Percentiles rank a stretch among this genome's conserved stretches.
Conservation (phyloP, 164 flowering plant species). For the Dillenia suffruticosa region DNA sequence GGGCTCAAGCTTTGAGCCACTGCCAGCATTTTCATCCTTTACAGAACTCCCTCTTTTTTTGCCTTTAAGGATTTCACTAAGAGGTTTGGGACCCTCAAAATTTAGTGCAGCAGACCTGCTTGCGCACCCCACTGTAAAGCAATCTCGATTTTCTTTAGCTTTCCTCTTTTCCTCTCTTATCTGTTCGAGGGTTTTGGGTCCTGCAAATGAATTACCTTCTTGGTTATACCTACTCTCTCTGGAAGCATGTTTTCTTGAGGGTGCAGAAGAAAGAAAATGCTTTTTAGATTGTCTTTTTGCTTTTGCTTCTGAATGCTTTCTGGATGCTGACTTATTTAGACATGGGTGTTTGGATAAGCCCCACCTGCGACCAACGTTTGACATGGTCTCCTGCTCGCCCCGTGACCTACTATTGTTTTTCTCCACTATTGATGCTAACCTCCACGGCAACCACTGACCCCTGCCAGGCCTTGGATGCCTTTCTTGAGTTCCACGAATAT, state of each 20-base stretch:
- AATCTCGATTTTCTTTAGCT: conserved; percentile 20
- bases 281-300: conserved; percentile 15
- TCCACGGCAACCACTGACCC: conserved; percentile 16
- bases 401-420: conserved; percentile 16
- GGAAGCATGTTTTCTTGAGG: conserved; percentile 15
- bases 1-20: conserved; percentile 6
- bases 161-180: conserved; percentile 55
- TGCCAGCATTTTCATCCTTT: conserved; percentile 7
- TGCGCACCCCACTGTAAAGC: conserved; percentile 5
- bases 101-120: conserved; percentile 10
- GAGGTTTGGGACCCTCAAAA: conserved; percentile 57
- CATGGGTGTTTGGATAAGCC: conserved; percentile 17
- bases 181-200: conserved; percentile 61
- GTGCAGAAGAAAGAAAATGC: conserved; percentile 18
- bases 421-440: conserved; percentile 33
- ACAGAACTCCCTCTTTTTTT: conserved; percentile 22
- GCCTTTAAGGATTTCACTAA: conserved; percentile 46
- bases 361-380: conserved; percentile 5
- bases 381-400: conserved; percentile 10
- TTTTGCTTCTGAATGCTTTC: conserved; percentile 21
- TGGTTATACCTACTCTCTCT: conserved; percentile 18
- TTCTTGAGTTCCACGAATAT: conserved; percentile 13
- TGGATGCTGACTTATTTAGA: conserved; percentile 8
- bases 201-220: conserved; percentile 33
- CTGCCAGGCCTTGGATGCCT: conserved; percentile 14